phyloP scores from a whole-genome alignment of 257 asterid genomes.

The Gynochthodes officinalis region DNA sequence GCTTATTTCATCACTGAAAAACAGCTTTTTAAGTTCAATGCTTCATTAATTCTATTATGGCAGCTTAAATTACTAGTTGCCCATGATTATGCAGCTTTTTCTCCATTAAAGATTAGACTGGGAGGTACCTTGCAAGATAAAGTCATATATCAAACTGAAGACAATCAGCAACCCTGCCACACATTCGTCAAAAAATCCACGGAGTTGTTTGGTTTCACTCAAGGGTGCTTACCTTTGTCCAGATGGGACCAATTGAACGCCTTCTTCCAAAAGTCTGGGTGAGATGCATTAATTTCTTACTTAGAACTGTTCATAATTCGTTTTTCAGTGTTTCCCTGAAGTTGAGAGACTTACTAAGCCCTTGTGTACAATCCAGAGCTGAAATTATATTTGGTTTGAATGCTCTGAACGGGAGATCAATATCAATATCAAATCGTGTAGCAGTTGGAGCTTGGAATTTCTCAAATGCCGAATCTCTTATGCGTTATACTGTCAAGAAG shows the following conservation, averaged over 20 bases:
- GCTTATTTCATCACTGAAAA: not conserved
- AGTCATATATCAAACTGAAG: conserved; percentile 61
- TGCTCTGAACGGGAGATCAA: conserved; percentile 55
- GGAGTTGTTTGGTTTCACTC: conserved; percentile 57
- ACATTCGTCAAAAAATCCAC: conserved; percentile 44
- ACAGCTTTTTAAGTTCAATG: not conserved
- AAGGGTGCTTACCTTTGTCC: conserved; percentile 69
- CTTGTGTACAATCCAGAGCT: conserved; percentile 44
- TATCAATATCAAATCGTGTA: conserved; percentile 25
- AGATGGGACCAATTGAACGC: conserved; percentile 83
- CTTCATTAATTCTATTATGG: conserved; percentile 12
- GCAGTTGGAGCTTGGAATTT: conserved; percentile 67
- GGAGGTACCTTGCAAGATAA: conserved; percentile 90
- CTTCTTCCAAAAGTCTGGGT: conserved; percentile 71
- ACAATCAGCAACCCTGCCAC: conserved; percentile 43
- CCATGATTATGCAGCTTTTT: conserved; percentile 55
- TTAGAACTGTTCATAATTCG: not conserved
- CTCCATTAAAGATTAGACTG: conserved; percentile 81
- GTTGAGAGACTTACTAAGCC: not conserved
- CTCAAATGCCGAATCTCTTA: conserved; percentile 55
- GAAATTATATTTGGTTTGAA: conserved; percentile 61
- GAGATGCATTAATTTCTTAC: conserved; percentile 5
- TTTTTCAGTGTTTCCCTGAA: not conserved
- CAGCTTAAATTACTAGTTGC: conserved; percentile 12
- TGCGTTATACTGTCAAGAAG: conserved; percentile 52